Evolutionary conservation across 2,329 filamentous ascomycete genomes (phyloP), one percentile per base, ranked within the genome.

Genomic region (Seiridium unicorne): DNA sequence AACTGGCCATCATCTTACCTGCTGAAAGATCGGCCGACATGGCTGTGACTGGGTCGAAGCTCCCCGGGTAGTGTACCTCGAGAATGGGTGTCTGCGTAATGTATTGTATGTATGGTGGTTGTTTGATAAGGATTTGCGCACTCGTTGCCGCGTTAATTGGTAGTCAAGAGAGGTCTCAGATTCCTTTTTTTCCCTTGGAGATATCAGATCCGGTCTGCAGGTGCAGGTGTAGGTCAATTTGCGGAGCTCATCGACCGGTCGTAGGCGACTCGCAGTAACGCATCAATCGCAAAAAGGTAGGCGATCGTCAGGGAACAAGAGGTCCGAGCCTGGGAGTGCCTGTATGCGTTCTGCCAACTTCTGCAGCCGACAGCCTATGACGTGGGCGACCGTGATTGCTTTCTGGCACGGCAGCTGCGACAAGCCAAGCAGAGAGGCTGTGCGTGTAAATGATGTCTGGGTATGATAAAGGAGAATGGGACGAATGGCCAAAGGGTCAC

Each of bases 21-120:
- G 60, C 56, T 38, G 57, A 60, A 5, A 57, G 54, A 62, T 62
- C 60, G 60, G 57, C 60, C 49, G 58, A 62, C 60, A 62, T 62
- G 47, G 36, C 44, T 57, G 40, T 57, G 42, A 32, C 26, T 44
- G 35, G 36, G 38, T 35, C 35, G 10, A 31, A 49, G 47, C 31
- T 32, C 47, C 47, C 47, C 34, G 47, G 31, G 47, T 26, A 49
- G 26, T 49, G 46, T 32, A n/a, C 26, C 38, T 53, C 51, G 31
- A 31, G 32, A n/a, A 35, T 54, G 51, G 51, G 38, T 54, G 51
- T 10, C 9, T 34, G 32, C 9, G 26, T 36, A 35, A 44, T 42
- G 18, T 44, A 8, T 26, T 8, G 53, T 26, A 32, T n/a, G 36
- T 44, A 44, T 34, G 47, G 9, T 10, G n/a, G 49, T 31, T 40